Percentiles rank a stretch among this genome's conserved stretches.
Conservation (phyloP, 2,329 filamentous ascomycete species). For the Xylariaceae sp. region DNA sequence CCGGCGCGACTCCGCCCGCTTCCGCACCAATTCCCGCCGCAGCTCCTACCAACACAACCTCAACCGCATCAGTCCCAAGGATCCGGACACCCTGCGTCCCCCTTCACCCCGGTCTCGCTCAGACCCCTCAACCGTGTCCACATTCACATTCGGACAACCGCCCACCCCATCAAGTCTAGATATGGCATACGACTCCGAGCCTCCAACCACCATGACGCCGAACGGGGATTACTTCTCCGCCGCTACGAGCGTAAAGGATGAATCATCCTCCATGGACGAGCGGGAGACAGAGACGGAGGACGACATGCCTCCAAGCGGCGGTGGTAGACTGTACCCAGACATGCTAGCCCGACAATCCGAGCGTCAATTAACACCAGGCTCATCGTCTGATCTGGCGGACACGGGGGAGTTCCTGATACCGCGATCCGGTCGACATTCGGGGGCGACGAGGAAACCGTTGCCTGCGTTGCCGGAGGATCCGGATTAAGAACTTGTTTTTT, state of each 20-base stretch:
- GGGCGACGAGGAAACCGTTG: conserved; percentile 38
- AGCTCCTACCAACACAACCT: conserved; percentile 18
- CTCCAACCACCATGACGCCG: conserved; percentile 22
- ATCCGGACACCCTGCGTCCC: no score
- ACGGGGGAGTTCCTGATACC: conserved; percentile 16
- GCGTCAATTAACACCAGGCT: conserved; percentile 26
- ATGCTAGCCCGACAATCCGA: conserved; percentile 26
- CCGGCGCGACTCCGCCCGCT: conserved; percentile 2
- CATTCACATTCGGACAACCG: conserved; percentile 20
- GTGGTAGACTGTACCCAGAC: conserved; percentile 16
- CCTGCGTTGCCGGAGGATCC: conserved; percentile 39
- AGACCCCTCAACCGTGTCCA: conserved; percentile 21
- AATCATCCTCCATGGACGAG: conserved; percentile 1
- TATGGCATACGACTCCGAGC: conserved; percentile 33
- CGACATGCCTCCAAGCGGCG: neutral
- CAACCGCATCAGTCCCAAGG: neutral
- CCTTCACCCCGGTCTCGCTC: no score
- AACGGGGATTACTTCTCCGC: conserved; percentile 26
- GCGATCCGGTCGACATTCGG: conserved; percentile 20
- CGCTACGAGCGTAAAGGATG: conserved; percentile 16
- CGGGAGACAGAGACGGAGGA: neutral
- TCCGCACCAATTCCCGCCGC: conserved; percentile 1
- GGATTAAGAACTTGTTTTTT: conserved; percentile 13
- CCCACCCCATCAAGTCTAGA: conserved; percentile 29
- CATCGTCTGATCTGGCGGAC: conserved; percentile 19